Base-by-base conservation (phyloP, 495 filamentous ascomycete genomes). In the Penicillium lagena region DNA sequence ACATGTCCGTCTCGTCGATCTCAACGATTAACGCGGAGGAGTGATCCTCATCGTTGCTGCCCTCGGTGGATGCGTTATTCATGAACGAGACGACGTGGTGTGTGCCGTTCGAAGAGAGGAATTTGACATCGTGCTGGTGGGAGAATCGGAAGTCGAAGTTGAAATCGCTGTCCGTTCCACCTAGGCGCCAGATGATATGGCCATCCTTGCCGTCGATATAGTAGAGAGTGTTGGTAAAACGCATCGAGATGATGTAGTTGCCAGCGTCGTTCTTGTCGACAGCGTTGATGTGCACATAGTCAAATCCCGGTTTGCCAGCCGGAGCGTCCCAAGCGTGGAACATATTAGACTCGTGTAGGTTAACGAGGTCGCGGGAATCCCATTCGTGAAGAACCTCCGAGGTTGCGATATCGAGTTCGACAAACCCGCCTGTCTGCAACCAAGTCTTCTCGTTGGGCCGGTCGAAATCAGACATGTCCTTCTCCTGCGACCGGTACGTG, bases 101-200 rank as follows among this genome's bases (percentile, higher is more conserved):
- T 10, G 73, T 77, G n/a, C 63, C 62, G 49, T 75, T 61, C 13
- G 77, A 70, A 12, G 64, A 64, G 39, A 79, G 43, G 52, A 75
- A 80, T 13, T 77, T 71, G 10, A 72, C 79, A 52, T 83, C 72
- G 49, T 84, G 80, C 56, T 84, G 80, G 50, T 71, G 76, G 32
- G 73, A 74, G 58, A 84, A 83, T 1, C 68, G 61, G 51, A 77
- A 76, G 46, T 72, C 67, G 29, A 51, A 54, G 5, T 56, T 49
- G 35, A 78, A 75, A 35, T 70, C 58, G 42, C 71, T 54, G 40
- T 61, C 53, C 43, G 61, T 40, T 15, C 79, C 79, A 37, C 75
- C 66, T 31, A 84, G 62, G 9, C 73, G 70, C 80, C 80, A 84
- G 45, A 80, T 68, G 48, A 82, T 69, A 15, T 59, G 58, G 15